Conservation (phyloP, 2,329 filamentous ascomycete species). For the Rutstroemia sydowiana region DNA sequence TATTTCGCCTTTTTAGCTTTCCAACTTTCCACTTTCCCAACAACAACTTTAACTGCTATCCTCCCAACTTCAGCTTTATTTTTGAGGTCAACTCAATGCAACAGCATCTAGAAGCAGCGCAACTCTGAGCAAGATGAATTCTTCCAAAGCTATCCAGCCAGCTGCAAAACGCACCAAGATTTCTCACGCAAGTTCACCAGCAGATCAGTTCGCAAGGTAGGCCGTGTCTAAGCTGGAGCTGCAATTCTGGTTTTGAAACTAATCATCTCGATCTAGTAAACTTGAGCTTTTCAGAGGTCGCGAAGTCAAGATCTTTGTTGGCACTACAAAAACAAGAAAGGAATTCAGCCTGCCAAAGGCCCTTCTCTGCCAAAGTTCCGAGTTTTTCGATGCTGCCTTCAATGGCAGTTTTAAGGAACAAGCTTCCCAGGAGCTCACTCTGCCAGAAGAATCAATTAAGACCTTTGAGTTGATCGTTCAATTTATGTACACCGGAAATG, state of each 20-base stretch:
- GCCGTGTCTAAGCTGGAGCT: no score
- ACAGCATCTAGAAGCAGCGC: no score
- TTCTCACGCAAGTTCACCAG: no score
- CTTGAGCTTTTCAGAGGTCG: neutral
- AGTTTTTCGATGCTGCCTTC: conserved; percentile 14
- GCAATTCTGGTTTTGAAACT: neutral
- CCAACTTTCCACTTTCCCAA: no score
- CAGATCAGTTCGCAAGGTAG: no score
- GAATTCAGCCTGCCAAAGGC: conserved; percentile 9
- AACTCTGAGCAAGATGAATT: no score
- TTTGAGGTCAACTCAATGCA: no score
- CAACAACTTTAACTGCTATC: no score
- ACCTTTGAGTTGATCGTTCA: neutral
- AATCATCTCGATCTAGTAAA: neutral
- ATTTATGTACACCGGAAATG: neutral
- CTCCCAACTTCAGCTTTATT: no score
- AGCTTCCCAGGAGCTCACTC: neutral
- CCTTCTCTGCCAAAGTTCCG: conserved; percentile 13
- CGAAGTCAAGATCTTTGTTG: conserved; percentile 9
- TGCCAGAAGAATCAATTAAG: neutral
- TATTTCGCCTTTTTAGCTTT: no score
- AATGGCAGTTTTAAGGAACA: conserved; percentile 14
- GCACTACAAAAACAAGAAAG: neutral
- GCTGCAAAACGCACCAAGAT: no score
- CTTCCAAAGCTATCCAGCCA: no score